Conservation (phyloP, 108 stramenopile genomes). For the Schizochytrium sp. region DNA sequence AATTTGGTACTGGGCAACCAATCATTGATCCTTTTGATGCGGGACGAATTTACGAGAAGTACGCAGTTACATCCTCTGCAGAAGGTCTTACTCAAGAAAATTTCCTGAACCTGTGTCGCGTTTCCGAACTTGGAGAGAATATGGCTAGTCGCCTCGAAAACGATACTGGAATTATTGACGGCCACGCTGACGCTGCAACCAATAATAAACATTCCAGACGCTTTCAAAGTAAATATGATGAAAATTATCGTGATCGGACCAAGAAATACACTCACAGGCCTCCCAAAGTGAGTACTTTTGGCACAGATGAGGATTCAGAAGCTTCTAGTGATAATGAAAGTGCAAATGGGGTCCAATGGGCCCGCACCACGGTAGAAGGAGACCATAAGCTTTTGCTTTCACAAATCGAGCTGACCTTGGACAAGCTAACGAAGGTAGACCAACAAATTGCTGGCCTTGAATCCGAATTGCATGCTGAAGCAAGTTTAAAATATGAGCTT, state of each 20-base stretch:
- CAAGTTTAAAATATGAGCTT: background rate
- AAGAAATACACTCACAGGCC: background rate
- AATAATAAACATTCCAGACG: too few relatives aligned
- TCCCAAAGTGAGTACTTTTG: background rate
- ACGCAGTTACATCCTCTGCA: background rate
- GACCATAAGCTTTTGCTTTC: background rate
- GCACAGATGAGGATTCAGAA: background rate
- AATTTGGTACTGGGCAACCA: background rate
- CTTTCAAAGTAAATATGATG: too few relatives aligned
- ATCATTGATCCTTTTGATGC: conserved; percentile 6
- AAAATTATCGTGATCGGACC: background rate
- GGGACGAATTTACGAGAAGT: background rate
- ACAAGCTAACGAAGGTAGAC: background rate
- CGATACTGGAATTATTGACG: background rate
- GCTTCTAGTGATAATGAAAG: background rate
- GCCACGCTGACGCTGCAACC: too few relatives aligned
- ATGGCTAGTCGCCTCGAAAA: background rate
- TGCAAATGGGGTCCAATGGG: too few relatives aligned
- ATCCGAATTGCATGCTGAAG: conserved; percentile 11
- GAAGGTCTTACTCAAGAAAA: background rate
- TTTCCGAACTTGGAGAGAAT: background rate
- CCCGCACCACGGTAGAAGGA: background rate
- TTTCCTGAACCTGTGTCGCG: background rate
- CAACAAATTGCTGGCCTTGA: conserved; percentile 39
- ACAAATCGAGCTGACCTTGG: background rate